Evolutionary conservation across 148 eudicot genomes (phyloP).

Genomic region (Cornus suecica): DNA sequence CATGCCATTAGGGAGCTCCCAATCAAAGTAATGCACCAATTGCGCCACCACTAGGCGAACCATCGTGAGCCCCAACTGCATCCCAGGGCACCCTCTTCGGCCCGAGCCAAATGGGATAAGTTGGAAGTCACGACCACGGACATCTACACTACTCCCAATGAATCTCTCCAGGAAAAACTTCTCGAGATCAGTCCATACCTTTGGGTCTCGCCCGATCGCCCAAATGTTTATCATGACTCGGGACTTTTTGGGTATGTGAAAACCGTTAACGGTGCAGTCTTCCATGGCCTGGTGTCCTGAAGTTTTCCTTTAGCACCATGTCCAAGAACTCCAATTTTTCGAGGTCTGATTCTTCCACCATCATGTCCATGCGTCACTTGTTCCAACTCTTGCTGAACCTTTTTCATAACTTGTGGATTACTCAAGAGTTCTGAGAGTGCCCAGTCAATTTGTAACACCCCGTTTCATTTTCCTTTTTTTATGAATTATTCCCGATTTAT

Average conservation of each 20-base stretch:
- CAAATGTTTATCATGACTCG: neutral
- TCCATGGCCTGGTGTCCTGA: constrained; percentile 2
- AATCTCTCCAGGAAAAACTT: constrained; percentile 1
- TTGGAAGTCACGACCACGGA: constrained; percentile 2
- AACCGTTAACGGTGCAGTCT: constrained; percentile 2
- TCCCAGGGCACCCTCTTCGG: too few species aligned
- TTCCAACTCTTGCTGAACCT: constrained; percentile 9
- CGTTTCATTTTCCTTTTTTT: too few species aligned
- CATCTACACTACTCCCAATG: neutral
- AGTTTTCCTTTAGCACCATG: constrained; percentile 13
- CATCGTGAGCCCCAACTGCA: too few species aligned
- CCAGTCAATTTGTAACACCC: too few species aligned
- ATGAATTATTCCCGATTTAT: too few species aligned
- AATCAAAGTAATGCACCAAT: too few species aligned
- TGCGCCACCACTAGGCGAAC: too few species aligned
- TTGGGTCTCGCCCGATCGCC: constrained; percentile 7
- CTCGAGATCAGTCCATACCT: constrained; percentile 1
- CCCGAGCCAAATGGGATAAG: too few species aligned
- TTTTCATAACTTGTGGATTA: constrained; percentile 12
- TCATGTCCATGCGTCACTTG: neutral
- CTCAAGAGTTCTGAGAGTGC: neutral
- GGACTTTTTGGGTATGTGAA: constrained; percentile 4
- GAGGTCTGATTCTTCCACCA: too few species aligned
- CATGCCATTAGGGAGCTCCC: too few species aligned
- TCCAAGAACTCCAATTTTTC: constrained; percentile 6